Percentiles rank a stretch among this genome's conserved stretches.
Evolutionary conservation across 2,329 filamentous ascomycete genomes (phyloP).

Genomic region (Acephala macrosclerotiorum): DNA sequence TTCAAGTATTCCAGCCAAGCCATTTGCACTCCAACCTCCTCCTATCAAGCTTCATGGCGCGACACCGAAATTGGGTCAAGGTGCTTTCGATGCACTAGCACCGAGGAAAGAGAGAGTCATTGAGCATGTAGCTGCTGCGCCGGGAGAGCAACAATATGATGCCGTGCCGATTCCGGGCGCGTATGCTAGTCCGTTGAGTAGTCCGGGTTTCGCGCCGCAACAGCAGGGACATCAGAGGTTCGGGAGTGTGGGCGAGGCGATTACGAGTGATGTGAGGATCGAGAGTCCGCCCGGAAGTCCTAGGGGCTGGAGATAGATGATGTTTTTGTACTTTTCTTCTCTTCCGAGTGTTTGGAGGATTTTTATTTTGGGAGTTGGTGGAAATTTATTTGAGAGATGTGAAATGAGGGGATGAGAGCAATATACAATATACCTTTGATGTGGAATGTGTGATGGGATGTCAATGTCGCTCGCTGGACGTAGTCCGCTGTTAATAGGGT

Average conservation of each 20-base stretch:
- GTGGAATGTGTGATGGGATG: background rate
- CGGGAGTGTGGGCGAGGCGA: conserved; percentile 40
- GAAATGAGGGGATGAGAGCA: background rate
- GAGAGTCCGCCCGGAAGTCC: conserved; percentile 44
- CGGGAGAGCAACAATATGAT: conserved; percentile 85
- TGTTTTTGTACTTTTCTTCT: background rate
- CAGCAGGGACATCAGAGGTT: conserved; percentile 41
- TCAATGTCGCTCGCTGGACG: conserved; percentile 28
- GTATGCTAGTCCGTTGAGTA: conserved; percentile 67
- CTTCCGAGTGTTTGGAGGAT: conserved; percentile 6
- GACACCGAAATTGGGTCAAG: conserved; percentile 73
- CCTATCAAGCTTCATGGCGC: conserved; percentile 80
- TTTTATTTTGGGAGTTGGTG: background rate
- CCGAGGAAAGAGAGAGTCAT: conserved; percentile 50
- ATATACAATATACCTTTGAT: conserved; percentile 15
- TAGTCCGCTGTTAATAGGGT: conserved; percentile 31
- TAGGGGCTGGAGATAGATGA: conserved; percentile 36
- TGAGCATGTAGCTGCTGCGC: conserved; percentile 72
- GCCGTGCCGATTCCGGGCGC: conserved; percentile 88
- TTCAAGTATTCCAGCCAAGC: conserved; percentile 60
- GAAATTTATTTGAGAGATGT: background rate
- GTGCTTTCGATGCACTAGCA: conserved; percentile 63
- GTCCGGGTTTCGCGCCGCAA: conserved; percentile 50
- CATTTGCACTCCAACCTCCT: conserved; percentile 89
- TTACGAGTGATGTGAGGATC: conserved; percentile 41